phyloP scores from a whole-genome alignment of 345 rosid genomes.

The Gossypium australe region DNA sequence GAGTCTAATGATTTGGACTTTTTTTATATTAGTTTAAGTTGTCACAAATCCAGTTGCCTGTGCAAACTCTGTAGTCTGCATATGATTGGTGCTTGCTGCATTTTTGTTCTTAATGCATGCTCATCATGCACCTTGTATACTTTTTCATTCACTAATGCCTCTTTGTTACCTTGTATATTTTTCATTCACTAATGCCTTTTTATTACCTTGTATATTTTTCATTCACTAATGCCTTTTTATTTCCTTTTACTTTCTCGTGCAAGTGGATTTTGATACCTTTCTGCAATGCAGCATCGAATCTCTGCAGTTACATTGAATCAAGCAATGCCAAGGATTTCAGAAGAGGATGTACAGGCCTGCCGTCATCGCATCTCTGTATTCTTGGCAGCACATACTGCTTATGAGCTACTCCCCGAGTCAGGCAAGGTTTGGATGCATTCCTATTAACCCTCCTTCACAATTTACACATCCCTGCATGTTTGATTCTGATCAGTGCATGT shows the following conservation, averaged over 20 bases:
- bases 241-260: not conserved
- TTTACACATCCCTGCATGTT: not conserved
- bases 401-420: slow-evolving; percentile 75
- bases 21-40: not conserved
- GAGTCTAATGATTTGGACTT: not conserved
- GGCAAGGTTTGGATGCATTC: slow-evolving; percentile 66
- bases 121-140: not conserved
- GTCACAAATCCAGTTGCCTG: not conserved
- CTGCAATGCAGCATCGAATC: slow-evolving; percentile 33
- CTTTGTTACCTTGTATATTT: too few species aligned
- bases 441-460: slow-evolving; percentile 10
- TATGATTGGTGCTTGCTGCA: slow-evolving; percentile 4
- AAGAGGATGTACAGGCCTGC: slow-evolving; percentile 39
- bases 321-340: slow-evolving; percentile 29
- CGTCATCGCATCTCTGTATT: slow-evolving; percentile 43
- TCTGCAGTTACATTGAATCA: slow-evolving; percentile 33
- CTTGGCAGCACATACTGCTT: slow-evolving; percentile 53
- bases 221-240: not conserved
- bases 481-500: not conserved
- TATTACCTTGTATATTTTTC: too few species aligned
- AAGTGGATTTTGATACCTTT: slow-evolving; percentile 2
- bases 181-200: too few species aligned
- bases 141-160: not conserved
- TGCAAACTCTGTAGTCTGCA: not conserved
- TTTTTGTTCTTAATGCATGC: not conserved